Base-by-base conservation (phyloP, 2,329 filamentous ascomycete species). In the Aspergillus aculeatinus region DNA sequence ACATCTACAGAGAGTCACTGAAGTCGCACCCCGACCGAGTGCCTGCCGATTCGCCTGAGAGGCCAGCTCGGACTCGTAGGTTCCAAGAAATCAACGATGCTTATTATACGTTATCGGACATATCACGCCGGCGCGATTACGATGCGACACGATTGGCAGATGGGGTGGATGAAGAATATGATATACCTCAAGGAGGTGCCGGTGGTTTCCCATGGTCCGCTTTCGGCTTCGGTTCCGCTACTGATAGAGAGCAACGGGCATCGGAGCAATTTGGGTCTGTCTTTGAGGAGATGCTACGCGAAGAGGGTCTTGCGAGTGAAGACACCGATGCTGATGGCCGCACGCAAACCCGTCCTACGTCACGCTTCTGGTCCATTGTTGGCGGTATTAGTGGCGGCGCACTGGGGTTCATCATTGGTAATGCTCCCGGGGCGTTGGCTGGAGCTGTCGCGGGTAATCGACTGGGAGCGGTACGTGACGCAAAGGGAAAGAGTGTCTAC, bases 21-120 rank as follows among this genome's bases (percentile, higher is more conserved):
- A 96, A 95, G 78, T 92, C 91, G 65, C 94, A 98, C 75, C 94
- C 94, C 1, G 95, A 99, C 75, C 90, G 95, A 61, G 92, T 99
- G 47, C 84, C 92, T 29, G 80, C 85, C 65, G 87, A 92, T 77
- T 94, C 92, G 5, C 91, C 93, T 42, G 92, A 98, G 68, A 91
- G 94, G 64, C 77, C 86, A 23, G 77, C 85, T 12, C 90, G 93
- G 70, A 99, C 95, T 5, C 90, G 90, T 71, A 89, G 89, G 73
- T 96, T 96, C 80, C 92, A 96, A 76, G 86, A 90, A 65, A 90
- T 96, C 70, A 96, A 96, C 79, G 92, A 96, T 72, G 92, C 92
- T 63, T 96, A 96, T 82, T 96, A 91, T 76, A 93, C 91, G 0
- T 87, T 98, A 29, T 96, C 91, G 0, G 93, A 98, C 74, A 73